phyloP scores from a whole-genome alignment of 495 filamentous ascomycete genomes.

The Parmelia sp. region DNA sequence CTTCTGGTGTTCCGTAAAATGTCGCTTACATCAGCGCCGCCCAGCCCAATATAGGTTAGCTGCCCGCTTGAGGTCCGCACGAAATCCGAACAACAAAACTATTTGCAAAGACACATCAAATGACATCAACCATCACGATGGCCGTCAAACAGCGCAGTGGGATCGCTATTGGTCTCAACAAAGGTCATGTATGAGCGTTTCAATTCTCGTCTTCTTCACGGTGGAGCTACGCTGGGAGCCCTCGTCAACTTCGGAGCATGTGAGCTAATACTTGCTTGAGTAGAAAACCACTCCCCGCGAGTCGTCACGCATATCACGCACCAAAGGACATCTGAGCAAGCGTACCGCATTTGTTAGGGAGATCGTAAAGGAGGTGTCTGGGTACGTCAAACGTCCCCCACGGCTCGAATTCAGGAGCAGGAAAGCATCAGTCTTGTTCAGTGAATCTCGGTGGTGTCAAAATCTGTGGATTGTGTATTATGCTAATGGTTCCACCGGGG shows the following conservation, averaged over 20 bases:
- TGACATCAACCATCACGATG: constrained; percentile 37
- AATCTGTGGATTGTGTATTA: neutral
- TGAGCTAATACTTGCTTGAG: constrained; percentile 23
- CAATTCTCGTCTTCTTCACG: constrained; percentile 34
- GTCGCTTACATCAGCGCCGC: neutral
- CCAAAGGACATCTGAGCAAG: constrained; percentile 88
- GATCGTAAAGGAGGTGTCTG: constrained; percentile 91
- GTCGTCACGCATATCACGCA: constrained; percentile 74
- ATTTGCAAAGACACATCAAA: neutral
- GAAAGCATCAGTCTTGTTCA: neutral
- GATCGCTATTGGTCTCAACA: constrained; percentile 77
- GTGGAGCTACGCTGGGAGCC: constrained; percentile 2
- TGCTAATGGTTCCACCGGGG: neutral
- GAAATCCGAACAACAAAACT: neutral
- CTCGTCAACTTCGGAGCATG: neutral
- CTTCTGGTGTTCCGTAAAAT: too few relatives aligned
- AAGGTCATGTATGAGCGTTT: constrained; percentile 65
- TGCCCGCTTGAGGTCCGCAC: neutral
- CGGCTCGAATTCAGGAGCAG: neutral
- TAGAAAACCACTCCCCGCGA: constrained; percentile 85
- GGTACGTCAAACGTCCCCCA: constrained; percentile 46
- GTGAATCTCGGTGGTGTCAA: neutral
- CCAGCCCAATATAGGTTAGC: constrained; percentile 5
- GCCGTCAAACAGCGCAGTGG: constrained; percentile 60
- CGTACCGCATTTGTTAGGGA: constrained; percentile 88